These are phyloP conservation scores for Inga leiocalycina DNA, from an alignment of 306 rosid species.

Conservation along the genomic window DNA sequence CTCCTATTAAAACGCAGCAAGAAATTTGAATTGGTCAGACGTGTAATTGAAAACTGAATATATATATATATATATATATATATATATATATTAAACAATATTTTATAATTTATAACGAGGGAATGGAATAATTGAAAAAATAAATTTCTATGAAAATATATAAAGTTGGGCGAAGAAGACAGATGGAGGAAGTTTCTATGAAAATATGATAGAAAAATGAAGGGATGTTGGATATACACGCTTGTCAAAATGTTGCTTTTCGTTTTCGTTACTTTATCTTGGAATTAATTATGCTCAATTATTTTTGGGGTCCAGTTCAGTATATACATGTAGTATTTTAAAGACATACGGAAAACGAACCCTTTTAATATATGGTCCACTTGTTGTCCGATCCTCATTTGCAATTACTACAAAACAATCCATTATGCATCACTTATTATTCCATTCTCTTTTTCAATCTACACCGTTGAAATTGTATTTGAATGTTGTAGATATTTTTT, in stretches of 20 bases:
- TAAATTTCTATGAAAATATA: not conserved
- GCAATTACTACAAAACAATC: conserved; percentile 9
- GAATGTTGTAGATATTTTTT: no score
- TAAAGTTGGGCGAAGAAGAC: not conserved
- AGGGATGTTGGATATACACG: not conserved
- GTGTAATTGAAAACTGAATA: not conserved
- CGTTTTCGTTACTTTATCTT: not conserved
- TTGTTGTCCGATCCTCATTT: not conserved
- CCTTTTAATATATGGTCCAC: not conserved
- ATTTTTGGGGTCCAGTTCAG: conserved; percentile 16
- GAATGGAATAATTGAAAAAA: not conserved
- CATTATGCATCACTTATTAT: not conserved
- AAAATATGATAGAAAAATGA: not conserved
- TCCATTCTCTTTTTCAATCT: no score
- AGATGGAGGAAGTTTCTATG: not conserved
- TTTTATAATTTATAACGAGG: not conserved
- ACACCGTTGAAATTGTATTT: no score
- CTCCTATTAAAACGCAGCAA: not conserved
- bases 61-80: not conserved
- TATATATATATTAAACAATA: no score
- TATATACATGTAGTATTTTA: not conserved
- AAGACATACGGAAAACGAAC: not conserved
- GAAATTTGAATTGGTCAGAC: not conserved
- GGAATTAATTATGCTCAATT: conserved; percentile 26
- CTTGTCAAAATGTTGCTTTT: not conserved